Percentiles rank a stretch among this genome's conserved stretches.
Evolutionary conservation across 805 yeast genomes (phyloP).

Genomic region (Metschnikowia borealis): DNA sequence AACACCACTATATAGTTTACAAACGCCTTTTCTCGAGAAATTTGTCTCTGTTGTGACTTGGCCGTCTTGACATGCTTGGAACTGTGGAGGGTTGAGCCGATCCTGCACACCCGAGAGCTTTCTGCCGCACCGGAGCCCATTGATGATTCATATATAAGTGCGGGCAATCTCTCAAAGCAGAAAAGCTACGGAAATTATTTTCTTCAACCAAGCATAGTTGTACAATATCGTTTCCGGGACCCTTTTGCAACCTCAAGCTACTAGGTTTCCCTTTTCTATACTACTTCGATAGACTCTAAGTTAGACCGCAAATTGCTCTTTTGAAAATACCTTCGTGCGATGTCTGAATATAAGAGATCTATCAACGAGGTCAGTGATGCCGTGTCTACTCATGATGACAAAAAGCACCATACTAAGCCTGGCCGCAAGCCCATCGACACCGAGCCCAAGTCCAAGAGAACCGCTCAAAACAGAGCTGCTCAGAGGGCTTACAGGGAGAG

Average conservation of each 20-base stretch:
- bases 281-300: background rate
- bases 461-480: constrained; percentile 98
- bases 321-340: constrained; percentile 2
- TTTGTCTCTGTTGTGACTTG: background rate
- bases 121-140: background rate
- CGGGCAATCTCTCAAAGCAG: background rate
- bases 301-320: background rate
- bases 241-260: background rate
- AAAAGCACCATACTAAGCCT: constrained; percentile 50
- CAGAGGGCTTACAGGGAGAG: constrained; percentile 96
- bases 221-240: background rate
- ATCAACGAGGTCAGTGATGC: constrained; percentile 21
- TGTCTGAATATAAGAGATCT: constrained; percentile 33
- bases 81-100: background rate
- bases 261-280: background rate
- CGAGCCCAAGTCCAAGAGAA: constrained; percentile 83
- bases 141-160: background rate
- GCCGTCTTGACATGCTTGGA: background rate
- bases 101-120: background rate
- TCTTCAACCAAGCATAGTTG: background rate
- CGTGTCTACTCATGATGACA: constrained; percentile 28
- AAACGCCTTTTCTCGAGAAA: background rate
- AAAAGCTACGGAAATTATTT: background rate
- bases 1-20: background rate
- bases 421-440: constrained; percentile 78